Evolutionary conservation across 176 grass and related monocot species (phyloP), one percentile per base, ranked within the genome.

Genomic region (Ampelocalamus luodianensis): DNA sequence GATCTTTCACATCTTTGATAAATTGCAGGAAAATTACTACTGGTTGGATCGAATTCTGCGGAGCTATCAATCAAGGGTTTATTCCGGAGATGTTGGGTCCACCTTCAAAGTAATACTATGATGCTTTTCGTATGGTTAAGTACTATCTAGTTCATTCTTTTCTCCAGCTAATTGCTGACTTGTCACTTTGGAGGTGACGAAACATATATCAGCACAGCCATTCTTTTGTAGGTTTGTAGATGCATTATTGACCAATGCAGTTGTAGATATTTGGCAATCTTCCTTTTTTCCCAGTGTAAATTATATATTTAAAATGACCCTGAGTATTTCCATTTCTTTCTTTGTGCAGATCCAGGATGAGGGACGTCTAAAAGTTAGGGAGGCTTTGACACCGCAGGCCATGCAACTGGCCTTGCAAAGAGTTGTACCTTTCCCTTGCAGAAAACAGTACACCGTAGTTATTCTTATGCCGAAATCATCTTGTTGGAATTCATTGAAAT

Each of bases 381-480:
- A 89, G 61, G 90, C 86, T 81, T 89, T 96, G 79, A 94, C 81
- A 58, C 88, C 83, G 59, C 65, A 74, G 39, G 68, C 81, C 2
- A 85, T 94, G 86, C 83, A 96, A 86, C 84, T 85, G 70, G 93
- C 93, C 67, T 85, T 92, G 74, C 89, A 94, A 91, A 94, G 91
- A 88, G 88, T 96, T 72, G n/a, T 92, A 45, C 90, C 96, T 78
- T 94, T 86, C 85, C 96, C 96, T 83, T 99, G 90, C 81, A 96
- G 77, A 89, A 96, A 94, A 16, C 96, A 99, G 79, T 99, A 91
- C 82, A 96, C 96, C 0, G 90, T 92, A 61, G 93, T 99, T 63
- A 99, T 94, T 86, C 96, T 99, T 83, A 99, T 99, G 93, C 96
- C 96, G 10, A 94, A 95, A 87, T 82, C 91, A 72, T 91, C 93